Evolutionary conservation across 2,329 filamentous ascomycete genomes (phyloP).

Genomic region (Neofusicoccum kwambonambiense): DNA sequence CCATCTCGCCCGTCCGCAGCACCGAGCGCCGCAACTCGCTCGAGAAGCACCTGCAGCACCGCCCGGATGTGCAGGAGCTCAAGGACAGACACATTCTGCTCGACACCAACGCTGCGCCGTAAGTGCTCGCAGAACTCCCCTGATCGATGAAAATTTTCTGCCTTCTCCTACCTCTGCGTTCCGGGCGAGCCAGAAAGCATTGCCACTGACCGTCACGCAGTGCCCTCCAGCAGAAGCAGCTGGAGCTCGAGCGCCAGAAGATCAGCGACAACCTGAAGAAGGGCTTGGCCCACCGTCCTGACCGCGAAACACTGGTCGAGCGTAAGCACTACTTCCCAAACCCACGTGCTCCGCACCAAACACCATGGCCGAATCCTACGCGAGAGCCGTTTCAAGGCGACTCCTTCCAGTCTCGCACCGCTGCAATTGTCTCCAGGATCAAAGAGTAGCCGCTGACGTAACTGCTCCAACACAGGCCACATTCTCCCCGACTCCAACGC

Average conservation of each 20-base stretch:
- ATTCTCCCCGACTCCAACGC: slow-evolving; percentile 79
- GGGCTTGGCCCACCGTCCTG: slow-evolving; percentile 61
- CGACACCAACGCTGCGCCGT: slow-evolving; percentile 67
- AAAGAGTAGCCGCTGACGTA: neutral
- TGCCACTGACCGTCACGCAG: slow-evolving; percentile 35
- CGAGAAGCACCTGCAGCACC: slow-evolving; percentile 49
- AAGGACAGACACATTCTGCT: slow-evolving; percentile 68
- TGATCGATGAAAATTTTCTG: neutral
- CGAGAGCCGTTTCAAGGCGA: neutral
- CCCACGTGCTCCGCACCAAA: neutral
- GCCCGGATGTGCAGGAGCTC: slow-evolving; percentile 58
- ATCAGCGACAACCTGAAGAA: slow-evolving; percentile 64
- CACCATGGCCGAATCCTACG: neutral
- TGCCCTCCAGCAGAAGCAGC: slow-evolving; percentile 60
- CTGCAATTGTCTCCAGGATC: neutral
- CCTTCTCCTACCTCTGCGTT: neutral
- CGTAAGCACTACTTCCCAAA: slow-evolving; percentile 52
- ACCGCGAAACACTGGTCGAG: slow-evolving; percentile 75
- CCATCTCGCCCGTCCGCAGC: slow-evolving; percentile 40
- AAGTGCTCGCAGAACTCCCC: slow-evolving; percentile 29
- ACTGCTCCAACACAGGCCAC: slow-evolving; percentile 59
- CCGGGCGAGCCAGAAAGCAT: neutral
- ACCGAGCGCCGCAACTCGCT: slow-evolving; percentile 58
- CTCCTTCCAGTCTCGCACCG: neutral
- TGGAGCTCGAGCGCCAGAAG: slow-evolving; percentile 64